Conservation (phyloP, 1,284 basidiomycete genomes). For the Leccinum griseonigrum region DNA sequence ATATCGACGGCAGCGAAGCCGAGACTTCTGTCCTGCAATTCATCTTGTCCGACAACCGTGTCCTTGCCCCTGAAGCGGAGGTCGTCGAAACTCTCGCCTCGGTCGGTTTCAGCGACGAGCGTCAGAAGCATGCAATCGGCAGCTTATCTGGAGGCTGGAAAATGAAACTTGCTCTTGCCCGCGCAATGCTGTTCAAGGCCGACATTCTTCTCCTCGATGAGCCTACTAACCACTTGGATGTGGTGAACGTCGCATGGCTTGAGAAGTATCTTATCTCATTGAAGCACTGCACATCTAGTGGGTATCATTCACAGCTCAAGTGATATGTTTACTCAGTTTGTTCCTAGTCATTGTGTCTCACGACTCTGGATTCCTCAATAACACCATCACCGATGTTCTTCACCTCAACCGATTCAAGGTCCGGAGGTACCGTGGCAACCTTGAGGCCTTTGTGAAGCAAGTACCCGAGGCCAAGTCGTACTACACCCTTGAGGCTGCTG, state of each 20-base stretch:
- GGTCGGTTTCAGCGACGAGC: conserved; percentile 89
- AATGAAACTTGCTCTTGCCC: conserved; percentile 99
- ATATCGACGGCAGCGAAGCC: conserved; percentile 94
- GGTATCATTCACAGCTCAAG: conserved; percentile 29
- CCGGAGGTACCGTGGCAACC: conserved; percentile 96
- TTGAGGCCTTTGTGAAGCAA: conserved; percentile 91
- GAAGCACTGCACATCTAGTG: conserved; percentile 90
- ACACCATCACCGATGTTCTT: conserved; percentile 97
- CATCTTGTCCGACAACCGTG: conserved; percentile 85
- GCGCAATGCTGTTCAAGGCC: conserved; percentile 98
- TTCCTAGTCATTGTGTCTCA: conserved; percentile 85
- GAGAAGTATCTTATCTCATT: conserved; percentile 91
- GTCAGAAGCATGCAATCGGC: conserved; percentile 85
- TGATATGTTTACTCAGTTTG: conserved; percentile 19
- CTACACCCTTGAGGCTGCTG: conserved; percentile 88
- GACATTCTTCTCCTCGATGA: conserved; percentile 97
- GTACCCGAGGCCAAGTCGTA: conserved; percentile 98
- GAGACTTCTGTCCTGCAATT: conserved; percentile 90
- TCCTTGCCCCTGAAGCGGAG: conserved; percentile 72
- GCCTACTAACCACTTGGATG: conserved; percentile 98
- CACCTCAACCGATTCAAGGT: conserved; percentile 99
- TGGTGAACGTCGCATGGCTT: conserved; percentile 96
- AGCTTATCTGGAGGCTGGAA: conserved; percentile 99
- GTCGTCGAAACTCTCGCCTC: conserved; percentile 79
- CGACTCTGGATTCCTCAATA: conserved; percentile 99